These are phyloP conservation scores for Bothriochloa decipiens DNA, from an alignment of 176 grass and related monocot genomes.

Conservation along the genomic window DNA sequence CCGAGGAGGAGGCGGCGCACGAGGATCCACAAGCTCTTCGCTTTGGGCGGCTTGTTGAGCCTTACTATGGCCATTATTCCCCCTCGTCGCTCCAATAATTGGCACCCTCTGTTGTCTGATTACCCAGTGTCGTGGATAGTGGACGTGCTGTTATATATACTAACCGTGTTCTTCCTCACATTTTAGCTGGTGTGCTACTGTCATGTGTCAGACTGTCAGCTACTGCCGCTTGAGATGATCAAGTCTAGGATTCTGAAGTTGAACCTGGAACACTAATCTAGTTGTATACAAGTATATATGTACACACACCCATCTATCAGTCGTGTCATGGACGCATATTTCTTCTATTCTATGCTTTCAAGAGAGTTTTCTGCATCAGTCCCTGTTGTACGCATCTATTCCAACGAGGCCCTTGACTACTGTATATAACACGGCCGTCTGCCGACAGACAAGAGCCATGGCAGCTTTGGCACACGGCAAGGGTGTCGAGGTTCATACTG, in stretches of 20 bases:
- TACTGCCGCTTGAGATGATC: background rate
- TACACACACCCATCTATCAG: background rate
- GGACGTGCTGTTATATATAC: slow-evolving; percentile 25
- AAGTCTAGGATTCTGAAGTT: slow-evolving; percentile 41
- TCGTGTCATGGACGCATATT: background rate
- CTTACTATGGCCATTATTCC: slow-evolving; percentile 19
- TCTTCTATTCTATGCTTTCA: background rate
- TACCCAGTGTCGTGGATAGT: background rate
- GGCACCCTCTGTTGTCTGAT: background rate
- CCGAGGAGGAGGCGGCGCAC: slow-evolving; percentile 48
- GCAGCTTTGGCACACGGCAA: background rate
- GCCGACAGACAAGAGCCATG: background rate
- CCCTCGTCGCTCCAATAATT: background rate
- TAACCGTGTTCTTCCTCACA: background rate
- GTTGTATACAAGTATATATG: background rate
- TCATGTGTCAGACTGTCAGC: background rate
- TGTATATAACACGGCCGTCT: background rate
- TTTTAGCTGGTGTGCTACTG: background rate
- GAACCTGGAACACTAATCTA: slow-evolving; percentile 21
- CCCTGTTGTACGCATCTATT: background rate
- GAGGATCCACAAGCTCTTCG: slow-evolving; percentile 45
- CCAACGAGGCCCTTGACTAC: background rate
- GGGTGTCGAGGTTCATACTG: background rate
- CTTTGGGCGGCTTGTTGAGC: slow-evolving; percentile 32
- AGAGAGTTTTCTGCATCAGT: background rate